These are phyloP conservation scores for Aureobasidium sp. DNA, from an alignment of 2,329 filamentous ascomycete species.

Conservation along the genomic window DNA sequence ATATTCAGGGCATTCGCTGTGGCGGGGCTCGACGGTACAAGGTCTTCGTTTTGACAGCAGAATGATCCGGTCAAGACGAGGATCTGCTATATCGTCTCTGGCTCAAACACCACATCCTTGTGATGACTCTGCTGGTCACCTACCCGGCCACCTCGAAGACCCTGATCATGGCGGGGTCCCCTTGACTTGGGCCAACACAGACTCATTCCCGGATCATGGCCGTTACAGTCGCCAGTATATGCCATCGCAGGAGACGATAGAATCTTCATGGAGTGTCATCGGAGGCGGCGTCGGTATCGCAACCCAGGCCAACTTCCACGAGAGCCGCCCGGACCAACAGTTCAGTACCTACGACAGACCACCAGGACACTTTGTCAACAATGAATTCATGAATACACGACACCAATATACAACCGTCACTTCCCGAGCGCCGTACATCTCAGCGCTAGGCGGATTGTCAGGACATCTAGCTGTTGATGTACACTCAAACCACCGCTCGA, in stretches of 20 bases:
- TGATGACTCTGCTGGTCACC: not conserved
- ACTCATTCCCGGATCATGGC: not conserved
- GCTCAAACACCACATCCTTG: not conserved
- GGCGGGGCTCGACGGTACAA: not conserved
- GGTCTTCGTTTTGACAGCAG: not conserved
- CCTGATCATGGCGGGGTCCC: not conserved
- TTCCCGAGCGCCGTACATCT: not conserved
- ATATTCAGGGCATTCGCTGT: not conserved
- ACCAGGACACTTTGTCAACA: not conserved
- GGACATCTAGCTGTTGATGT: not conserved
- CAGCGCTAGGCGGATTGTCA: not conserved
- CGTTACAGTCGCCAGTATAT: not conserved
- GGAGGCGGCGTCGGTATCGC: not conserved
- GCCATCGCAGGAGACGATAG: not conserved
- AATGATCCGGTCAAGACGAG: slow-evolving; percentile 9
- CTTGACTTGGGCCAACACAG: not conserved
- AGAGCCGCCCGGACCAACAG: not conserved
- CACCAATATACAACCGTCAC: not conserved
- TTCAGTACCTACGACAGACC: not conserved
- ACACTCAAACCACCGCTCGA: not conserved
- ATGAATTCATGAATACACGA: not conserved
- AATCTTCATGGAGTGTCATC: not conserved
- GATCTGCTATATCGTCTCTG: not conserved
- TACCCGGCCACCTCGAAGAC: not conserved
- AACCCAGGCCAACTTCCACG: not conserved